Evolutionary conservation across 805 yeast genomes (phyloP).

Genomic region (Dipodascus albidus): DNA sequence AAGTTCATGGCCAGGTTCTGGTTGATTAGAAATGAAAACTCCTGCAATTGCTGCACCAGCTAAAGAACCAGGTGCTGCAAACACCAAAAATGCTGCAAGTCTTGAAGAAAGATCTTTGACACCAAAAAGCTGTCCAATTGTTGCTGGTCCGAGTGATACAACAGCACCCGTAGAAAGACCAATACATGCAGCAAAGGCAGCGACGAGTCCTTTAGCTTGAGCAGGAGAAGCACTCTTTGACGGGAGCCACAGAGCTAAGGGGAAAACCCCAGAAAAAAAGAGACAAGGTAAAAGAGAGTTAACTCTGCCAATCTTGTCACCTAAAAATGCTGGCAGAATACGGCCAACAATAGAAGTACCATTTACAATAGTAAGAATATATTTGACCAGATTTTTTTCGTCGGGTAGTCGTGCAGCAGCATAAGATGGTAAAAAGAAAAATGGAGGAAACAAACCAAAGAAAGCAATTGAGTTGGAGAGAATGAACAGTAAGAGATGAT

Average conservation of each 20-base stretch:
- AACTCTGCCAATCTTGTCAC: constrained; percentile 36
- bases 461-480: constrained; percentile 12
- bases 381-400: constrained; percentile 12
- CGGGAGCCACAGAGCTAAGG: constrained; percentile 8
- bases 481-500: constrained; percentile 12
- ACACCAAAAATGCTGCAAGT: constrained; percentile 22
- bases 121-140: constrained; percentile 27
- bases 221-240: not conserved
- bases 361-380: constrained; percentile 22
- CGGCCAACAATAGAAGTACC: constrained; percentile 35
- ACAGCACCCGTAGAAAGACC: constrained; percentile 27
- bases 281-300: constrained; percentile 27
- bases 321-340: constrained; percentile 34
- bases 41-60: constrained; percentile 30
- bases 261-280: constrained; percentile 23
- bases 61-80: constrained; percentile 23
- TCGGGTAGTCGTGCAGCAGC: constrained; percentile 15
- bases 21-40: constrained; percentile 24
- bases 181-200: constrained; percentile 21
- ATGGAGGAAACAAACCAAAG: constrained; percentile 21
- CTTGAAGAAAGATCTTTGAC: constrained; percentile 24
- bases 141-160: constrained; percentile 26
- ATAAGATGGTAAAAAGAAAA: constrained; percentile 22
- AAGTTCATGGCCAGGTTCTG: constrained; percentile 11
- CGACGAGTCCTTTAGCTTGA: too few species aligned